These are phyloP conservation scores for Crotalaria pallida DNA, from an alignment of 306 rosid species.

Conservation along the genomic window DNA sequence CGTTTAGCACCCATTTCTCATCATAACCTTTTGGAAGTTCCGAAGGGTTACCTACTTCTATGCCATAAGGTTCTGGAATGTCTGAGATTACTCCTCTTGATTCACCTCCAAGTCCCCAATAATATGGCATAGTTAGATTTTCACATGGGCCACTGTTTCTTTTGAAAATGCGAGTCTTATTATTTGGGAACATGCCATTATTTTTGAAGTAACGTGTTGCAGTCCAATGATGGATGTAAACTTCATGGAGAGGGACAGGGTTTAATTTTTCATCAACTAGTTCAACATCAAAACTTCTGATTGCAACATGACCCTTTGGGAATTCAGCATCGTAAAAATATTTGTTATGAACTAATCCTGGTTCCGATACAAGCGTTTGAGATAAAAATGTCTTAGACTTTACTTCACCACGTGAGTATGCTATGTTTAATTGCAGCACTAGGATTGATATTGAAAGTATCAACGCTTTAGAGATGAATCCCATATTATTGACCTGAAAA, in stretches of 20 bases:
- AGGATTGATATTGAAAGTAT: background rate
- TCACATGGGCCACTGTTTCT: background rate
- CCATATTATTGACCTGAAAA: background rate
- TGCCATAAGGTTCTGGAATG: background rate
- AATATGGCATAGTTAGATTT: background rate
- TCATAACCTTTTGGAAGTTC: conserved; percentile 17
- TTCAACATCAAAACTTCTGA: background rate
- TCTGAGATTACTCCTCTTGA: background rate
- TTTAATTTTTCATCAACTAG: background rate
- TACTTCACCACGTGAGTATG: background rate
- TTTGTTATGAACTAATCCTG: background rate
- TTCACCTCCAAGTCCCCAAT: background rate
- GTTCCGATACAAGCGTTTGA: background rate
- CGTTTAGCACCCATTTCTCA: background rate
- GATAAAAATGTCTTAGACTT: background rate
- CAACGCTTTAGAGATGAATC: too few species aligned
- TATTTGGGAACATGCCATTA: background rate
- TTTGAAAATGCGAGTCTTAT: background rate
- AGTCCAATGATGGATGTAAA: background rate
- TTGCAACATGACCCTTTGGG: background rate
- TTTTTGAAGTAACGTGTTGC: background rate
- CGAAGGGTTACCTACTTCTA: background rate
- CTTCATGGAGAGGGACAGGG: background rate
- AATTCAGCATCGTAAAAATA: background rate
- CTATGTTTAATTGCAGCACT: background rate